A percentile compares a stretch with the other conserved stretches of the same genome.
phyloP scores from a whole-genome alignment of 768 basidiomycete species.

The Suillus sp. region DNA sequence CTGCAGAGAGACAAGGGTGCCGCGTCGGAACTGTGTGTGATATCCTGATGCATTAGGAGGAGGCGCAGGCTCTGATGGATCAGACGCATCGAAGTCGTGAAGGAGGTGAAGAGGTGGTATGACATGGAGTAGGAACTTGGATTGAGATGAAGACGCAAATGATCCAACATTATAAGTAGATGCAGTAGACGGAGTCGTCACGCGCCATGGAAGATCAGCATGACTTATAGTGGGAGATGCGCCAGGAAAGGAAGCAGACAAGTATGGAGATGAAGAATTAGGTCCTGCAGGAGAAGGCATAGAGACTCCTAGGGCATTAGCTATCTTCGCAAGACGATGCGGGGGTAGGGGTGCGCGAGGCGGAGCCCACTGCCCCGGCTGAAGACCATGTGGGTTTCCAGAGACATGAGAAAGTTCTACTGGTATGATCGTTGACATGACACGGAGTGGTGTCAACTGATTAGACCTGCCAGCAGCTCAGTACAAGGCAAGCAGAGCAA shows the following conservation, averaged over 20 bases:
- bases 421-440: conserved; percentile 17
- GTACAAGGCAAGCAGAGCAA: neutral
- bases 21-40: conserved; percentile 77
- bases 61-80: conserved; percentile 49
- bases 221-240: conserved; percentile 22
- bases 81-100: conserved; percentile 52
- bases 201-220: conserved; percentile 45
- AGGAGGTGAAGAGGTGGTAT: conserved; percentile 76
- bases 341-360: conserved; percentile 76
- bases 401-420: conserved; percentile 21
- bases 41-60: conserved; percentile 70
- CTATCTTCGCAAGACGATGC: conserved; percentile 76
- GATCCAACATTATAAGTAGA: conserved; percentile 42
- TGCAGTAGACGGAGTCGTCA: conserved; percentile 49
- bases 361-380: conserved; percentile 48
- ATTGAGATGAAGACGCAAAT: conserved; percentile 43
- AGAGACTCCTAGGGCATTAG: conserved; percentile 82
- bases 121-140: conserved; percentile 80
- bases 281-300: conserved; percentile 63
- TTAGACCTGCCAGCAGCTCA: neutral
- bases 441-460: neutral
- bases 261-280: conserved; percentile 21
- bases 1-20: conserved; percentile 85
- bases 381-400: conserved; percentile 15
- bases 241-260: conserved; percentile 19